Percentiles rank a stretch among this genome's conserved stretches.
Conservation (phyloP, 2,329 filamentous ascomycete genomes). For the Coniosporium tulheliwenetii region DNA sequence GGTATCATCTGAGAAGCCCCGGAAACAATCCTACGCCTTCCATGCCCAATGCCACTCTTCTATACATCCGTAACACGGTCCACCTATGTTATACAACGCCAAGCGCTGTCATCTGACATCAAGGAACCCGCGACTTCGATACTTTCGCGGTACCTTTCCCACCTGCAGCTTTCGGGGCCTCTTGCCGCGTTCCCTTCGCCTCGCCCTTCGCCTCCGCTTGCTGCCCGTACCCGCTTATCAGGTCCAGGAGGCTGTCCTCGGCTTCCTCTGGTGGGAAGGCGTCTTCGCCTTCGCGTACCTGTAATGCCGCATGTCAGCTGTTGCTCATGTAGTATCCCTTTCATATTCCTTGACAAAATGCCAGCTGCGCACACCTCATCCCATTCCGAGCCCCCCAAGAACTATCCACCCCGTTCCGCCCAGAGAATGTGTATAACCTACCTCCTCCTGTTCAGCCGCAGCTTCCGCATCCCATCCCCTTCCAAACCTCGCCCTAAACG, state of each 20-base stretch:
- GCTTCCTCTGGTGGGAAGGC: conserved; percentile 21
- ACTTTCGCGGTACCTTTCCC: conserved; percentile 18
- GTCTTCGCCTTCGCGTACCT: conserved; percentile 33
- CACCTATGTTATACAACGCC: too few relatives aligned
- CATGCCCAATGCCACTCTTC: too few relatives aligned
- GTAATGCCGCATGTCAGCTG: not conserved
- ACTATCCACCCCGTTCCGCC: too few relatives aligned
- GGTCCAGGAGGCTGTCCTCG: conserved; percentile 40
- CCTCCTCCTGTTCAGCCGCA: conserved; percentile 12
- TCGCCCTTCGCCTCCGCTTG: conserved; percentile 22
- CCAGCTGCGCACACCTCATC: conserved; percentile 7
- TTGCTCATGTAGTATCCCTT: too few relatives aligned
- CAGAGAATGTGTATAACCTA: not conserved
- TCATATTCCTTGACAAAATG: not conserved
- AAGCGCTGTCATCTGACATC: too few relatives aligned
- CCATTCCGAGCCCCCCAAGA: conserved; percentile 2
- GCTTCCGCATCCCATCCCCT: conserved; percentile 57
- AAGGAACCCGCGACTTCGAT: conserved; percentile 1
- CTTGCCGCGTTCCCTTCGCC: conserved; percentile 23
- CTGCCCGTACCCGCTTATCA: conserved; percentile 33
- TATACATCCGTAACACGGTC: too few relatives aligned
- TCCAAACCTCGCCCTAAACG: conserved; percentile 76
- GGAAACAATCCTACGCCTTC: too few relatives aligned
- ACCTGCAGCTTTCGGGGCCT: conserved; percentile 19
- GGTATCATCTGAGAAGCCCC: too few relatives aligned